Percentiles rank a stretch among this genome's conserved stretches.
Evolutionary conservation across 2,329 filamentous ascomycete species (phyloP).

Genomic region (Biscogniauxia mediterranea): DNA sequence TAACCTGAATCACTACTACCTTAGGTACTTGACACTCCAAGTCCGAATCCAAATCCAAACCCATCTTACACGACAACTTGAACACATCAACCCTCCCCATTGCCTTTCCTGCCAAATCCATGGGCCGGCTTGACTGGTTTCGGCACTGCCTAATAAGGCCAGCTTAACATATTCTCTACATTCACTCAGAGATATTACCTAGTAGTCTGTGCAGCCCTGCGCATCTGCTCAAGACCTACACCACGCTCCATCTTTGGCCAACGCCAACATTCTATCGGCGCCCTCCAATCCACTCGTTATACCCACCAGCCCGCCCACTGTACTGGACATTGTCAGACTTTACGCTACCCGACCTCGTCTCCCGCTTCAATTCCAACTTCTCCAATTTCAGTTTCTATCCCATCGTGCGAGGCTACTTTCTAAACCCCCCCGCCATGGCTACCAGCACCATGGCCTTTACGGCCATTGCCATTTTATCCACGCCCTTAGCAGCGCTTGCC

Average conservation of each 20-base stretch:
- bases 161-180: slow-evolving; percentile 15
- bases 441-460: slow-evolving; percentile 24
- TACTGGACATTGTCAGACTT: neutral
- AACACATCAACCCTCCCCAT: neutral
- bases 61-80: neutral
- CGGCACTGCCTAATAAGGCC: slow-evolving; percentile 20
- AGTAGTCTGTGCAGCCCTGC: neutral
- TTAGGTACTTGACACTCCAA: too few relatives aligned
- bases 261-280: neutral
- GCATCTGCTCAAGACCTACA: too few relatives aligned
- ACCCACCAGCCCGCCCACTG: neutral
- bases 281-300: neutral
- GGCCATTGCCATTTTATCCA: slow-evolving; percentile 26
- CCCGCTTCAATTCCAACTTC: neutral
- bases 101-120: slow-evolving; percentile 8
- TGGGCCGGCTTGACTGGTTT: slow-evolving; percentile 22
- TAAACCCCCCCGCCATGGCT: slow-evolving; percentile 26
- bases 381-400: neutral
- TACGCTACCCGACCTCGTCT: neutral
- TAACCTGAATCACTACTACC: neutral
- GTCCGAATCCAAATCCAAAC: neutral
- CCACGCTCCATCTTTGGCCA: neutral
- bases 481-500: slow-evolving; percentile 28
- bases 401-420: slow-evolving; percentile 6
- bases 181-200: slow-evolving; percentile 13